Percentiles rank a stretch among this genome's conserved stretches.
phyloP scores from a whole-genome alignment of 2,329 filamentous ascomycete species.

The Erysiphe pisi region DNA sequence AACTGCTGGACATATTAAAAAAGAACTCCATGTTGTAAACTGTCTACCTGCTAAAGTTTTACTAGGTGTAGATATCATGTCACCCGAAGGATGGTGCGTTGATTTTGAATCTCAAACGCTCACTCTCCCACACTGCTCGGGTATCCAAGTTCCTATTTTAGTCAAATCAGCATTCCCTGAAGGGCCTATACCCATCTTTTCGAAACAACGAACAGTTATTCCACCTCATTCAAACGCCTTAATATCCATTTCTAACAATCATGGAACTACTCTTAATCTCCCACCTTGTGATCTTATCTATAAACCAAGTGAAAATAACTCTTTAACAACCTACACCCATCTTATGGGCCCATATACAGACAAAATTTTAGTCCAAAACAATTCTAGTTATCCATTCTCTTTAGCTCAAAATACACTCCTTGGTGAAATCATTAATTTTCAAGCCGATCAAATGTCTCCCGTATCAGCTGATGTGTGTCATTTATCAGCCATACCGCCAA shows the following conservation, averaged over 20 bases:
- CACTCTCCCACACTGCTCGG: not conserved
- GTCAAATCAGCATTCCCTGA: not conserved
- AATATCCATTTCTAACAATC: not conserved
- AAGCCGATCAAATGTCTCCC: not conserved
- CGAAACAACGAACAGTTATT: not conserved
- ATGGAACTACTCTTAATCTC: not conserved
- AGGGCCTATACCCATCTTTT: not conserved
- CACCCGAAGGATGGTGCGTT: constrained; percentile 15
- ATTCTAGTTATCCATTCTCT: not conserved
- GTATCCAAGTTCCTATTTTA: not conserved
- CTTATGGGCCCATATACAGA: not conserved
- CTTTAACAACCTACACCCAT: not conserved
- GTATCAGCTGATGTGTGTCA: not conserved
- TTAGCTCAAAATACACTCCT: not conserved
- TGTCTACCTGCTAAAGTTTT: not conserved
- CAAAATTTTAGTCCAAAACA: not conserved
- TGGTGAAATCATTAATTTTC: constrained; percentile 3
- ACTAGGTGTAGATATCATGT: not conserved
- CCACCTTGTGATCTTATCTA: not conserved
- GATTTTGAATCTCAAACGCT: not conserved
- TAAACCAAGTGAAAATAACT: not conserved
- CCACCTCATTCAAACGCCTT: not conserved
- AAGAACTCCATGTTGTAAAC: not conserved
- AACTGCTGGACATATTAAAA: not conserved
- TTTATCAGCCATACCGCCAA: not conserved